A percentile compares a stretch with the other conserved stretches of the same genome.
Conservation (phyloP, 2,329 filamentous ascomycete species). For the Hypoxylon rubiginosum region DNA sequence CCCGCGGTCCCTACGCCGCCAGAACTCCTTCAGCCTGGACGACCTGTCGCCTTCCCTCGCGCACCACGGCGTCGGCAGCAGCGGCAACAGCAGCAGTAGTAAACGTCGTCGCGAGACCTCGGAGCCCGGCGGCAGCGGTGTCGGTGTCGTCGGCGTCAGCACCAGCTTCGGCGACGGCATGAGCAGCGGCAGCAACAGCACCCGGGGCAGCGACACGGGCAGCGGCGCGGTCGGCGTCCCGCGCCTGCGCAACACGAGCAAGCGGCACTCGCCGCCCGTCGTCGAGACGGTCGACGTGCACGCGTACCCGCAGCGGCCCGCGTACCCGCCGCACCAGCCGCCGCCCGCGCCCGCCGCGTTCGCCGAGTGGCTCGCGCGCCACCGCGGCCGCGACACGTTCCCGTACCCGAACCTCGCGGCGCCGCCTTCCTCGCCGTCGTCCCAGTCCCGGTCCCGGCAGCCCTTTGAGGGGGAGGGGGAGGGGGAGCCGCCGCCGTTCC, state of each 20-base stretch:
- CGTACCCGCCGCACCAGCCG: slow-evolving; percentile 42
- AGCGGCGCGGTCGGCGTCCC: slow-evolving; percentile 16
- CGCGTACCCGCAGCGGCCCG: slow-evolving; percentile 46
- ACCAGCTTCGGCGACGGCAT: not conserved
- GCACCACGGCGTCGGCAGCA: not conserved
- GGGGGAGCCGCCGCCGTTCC: slow-evolving; percentile 40
- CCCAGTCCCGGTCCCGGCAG: too few relatives aligned
- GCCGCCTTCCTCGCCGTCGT: too few relatives aligned
- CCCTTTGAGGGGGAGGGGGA: too few relatives aligned
- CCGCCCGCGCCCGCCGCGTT: slow-evolving; percentile 36
- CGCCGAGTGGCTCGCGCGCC: slow-evolving; percentile 16
- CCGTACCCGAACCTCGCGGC: not conserved
- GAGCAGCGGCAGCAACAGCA: not conserved
- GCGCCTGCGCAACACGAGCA: slow-evolving; percentile 16
- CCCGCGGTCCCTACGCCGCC: slow-evolving; percentile 45
- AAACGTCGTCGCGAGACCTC: slow-evolving; percentile 10
- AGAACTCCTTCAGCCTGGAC: slow-evolving; percentile 53
- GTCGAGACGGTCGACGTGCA: slow-evolving; percentile 48
- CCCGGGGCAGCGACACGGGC: not conserved
- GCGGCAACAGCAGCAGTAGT: not conserved
- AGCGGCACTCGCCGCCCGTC: slow-evolving; percentile 37
- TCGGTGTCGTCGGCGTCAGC: not conserved
- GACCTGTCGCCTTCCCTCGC: slow-evolving; percentile 41
- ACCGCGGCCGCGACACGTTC: not conserved
- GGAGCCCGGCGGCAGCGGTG: not conserved